A percentile compares a stretch with the other conserved stretches of the same genome.
These are phyloP conservation scores for Aegilops umbellulata DNA, from an alignment of 176 grass and related monocot species.

Conservation along the genomic window DNA sequence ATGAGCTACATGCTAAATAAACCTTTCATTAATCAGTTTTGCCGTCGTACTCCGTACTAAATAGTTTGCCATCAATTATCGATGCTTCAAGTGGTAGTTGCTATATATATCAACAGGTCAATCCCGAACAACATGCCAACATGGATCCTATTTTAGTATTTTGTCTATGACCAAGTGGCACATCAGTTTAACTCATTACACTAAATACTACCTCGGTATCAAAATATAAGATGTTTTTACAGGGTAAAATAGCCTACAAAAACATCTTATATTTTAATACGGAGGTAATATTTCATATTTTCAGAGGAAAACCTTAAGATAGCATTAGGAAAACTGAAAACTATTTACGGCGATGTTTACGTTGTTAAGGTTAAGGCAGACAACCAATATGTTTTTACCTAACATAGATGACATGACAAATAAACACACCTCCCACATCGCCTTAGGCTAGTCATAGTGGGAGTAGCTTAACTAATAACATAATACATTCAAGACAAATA, in stretches of 20 bases:
- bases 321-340: not conserved
- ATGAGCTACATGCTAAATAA: conserved; percentile 9
- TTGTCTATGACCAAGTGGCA: not conserved
- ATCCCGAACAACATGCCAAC: conserved; percentile 14
- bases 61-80: not conserved
- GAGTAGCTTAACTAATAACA: no score
- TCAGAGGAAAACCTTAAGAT: not conserved
- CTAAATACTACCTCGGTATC: not conserved
- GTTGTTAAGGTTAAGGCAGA: no score
- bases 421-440: no score
- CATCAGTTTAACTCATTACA: not conserved
- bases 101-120: not conserved
- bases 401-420: no score
- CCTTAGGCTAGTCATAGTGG: no score
- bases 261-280: no score
- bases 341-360: no score
- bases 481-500: no score
- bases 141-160: not conserved
- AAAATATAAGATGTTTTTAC: no score
- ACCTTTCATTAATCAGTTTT: conserved; percentile 4
- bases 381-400: no score
- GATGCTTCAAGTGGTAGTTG: conserved; percentile 30
- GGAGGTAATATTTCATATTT: not conserved
- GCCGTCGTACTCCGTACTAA: not conserved
- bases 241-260: no score